Evolutionary conservation across 768 basidiomycete species (phyloP), one percentile per base, ranked within the genome.

Genomic region (Termitomyces sp.): DNA sequence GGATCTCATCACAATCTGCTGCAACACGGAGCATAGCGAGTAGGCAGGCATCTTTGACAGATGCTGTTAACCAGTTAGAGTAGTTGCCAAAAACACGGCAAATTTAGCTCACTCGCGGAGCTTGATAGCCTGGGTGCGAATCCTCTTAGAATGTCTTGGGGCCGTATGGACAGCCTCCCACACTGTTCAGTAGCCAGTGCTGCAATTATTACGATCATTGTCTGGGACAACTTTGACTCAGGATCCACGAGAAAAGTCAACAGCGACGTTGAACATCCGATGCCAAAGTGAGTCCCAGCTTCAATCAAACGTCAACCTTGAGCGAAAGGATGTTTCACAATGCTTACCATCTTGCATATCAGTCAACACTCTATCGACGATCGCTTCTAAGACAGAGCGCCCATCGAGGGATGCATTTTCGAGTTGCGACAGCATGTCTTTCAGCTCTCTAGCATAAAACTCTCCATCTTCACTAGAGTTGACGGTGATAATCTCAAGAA

Each of bases 11-110:
- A 63, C 84, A 86, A 20, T 84, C 79, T 3, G 79, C 82, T 50
- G 80, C 75, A 32, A 91, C 60, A 54, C 89, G 79, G 36, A 92
- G 70, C 85, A 93, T 88, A 3, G 85, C 78, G 33, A 92, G 67
- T 32, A 94, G 70, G 59, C 83, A 83, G 4, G 83, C 83, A 57
- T 94, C 91, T 66, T 89, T 87, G 8, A 92, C 81, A 30, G 85
- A 74, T 35, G 80, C 90, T 92, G 60, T 45, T 43, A n/a, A 46
- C 36, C 36, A 48, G 55, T 62, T 52, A 45, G 59, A 56, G 61
- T 26, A 36, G 30, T 16, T 9, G 10, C 40, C 6, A 44, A 28
- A 53, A 56, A 44, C 47, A 52, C 36, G 54, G 24, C 22, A 24
- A 14, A 53, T 44, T 7, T 43, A 6, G 69, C 81, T 65, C 61